Percentiles rank a stretch among this genome's conserved stretches.
Conservation (phyloP, 768 basidiomycete genomes). For the Rhodotorula graminis region DNA sequence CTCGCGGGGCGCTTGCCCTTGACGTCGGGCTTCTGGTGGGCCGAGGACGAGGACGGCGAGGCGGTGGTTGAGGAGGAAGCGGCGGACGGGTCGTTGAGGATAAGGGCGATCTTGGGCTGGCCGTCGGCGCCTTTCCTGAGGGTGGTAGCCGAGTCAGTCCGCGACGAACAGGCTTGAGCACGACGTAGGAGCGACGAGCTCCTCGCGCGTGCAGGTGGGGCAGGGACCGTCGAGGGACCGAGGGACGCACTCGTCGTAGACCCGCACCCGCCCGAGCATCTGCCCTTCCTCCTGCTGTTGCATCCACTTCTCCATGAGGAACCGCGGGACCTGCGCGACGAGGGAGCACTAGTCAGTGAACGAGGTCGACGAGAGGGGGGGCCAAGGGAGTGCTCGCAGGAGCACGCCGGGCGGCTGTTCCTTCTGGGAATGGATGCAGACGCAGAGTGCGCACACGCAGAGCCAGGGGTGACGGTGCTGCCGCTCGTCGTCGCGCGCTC, state of each 20-base stretch:
- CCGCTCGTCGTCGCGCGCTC: no score
- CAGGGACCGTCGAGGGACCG: no score
- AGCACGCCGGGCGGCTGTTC: not conserved
- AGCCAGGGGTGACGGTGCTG: no score
- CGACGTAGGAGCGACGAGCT: no score
- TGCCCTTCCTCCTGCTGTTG: conserved; percentile 66
- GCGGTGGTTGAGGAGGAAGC: conserved; percentile 53
- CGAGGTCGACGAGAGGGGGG: no score
- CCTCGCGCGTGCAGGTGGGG: no score
- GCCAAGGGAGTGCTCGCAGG: not conserved
- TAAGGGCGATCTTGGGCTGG: conserved; percentile 37
- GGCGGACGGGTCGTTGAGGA: conserved; percentile 53
- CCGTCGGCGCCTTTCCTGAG: conserved; percentile 32
- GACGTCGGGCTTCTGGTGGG: conserved; percentile 45
- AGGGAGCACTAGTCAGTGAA: not conserved
- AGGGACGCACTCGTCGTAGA: conserved; percentile 56
- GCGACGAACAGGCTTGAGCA: not conserved
- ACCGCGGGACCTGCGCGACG: conserved; percentile 66
- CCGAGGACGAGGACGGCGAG: conserved; percentile 57
- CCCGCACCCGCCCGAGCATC: conserved; percentile 76
- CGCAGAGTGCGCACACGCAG: no score
- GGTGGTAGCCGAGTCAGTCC: not conserved
- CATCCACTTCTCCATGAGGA: conserved; percentile 81
- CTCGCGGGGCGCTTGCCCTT: conserved; percentile 32
- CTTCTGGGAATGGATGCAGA: no score